phyloP scores from a whole-genome alignment of 129 eudicot species.

The Sambucus nigra region DNA sequence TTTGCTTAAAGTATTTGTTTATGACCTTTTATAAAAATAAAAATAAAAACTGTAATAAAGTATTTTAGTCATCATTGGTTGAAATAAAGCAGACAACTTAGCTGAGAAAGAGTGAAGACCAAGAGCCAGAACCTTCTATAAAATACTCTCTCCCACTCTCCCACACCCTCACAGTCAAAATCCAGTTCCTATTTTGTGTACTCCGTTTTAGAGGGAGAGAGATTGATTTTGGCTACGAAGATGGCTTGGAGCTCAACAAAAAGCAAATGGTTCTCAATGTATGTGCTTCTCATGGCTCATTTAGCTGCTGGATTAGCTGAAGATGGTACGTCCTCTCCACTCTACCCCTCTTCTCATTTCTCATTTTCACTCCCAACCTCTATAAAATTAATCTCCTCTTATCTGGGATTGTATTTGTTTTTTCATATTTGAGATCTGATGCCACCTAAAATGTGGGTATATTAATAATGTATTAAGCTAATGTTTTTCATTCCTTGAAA shows the following conservation, averaged over 20 bases:
- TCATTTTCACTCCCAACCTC: background rate
- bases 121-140: conserved; percentile 10
- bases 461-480: no score
- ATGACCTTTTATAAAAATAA: no score
- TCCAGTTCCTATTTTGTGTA: conserved; percentile 1
- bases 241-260: conserved; percentile 24
- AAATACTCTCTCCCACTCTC: conserved; percentile 12
- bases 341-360: background rate
- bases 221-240: background rate
- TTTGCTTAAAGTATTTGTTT: no score
- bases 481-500: no score
- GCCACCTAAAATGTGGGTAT: background rate
- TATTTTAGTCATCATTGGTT: background rate
- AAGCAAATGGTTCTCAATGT: conserved; percentile 21
- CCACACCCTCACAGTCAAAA: conserved; percentile 6
- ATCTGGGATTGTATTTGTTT: no score
- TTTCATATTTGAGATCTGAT: background rate
- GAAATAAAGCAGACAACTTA: background rate
- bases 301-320: conserved; percentile 19
- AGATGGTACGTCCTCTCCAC: conserved; percentile 28
- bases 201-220: conserved; percentile 5
- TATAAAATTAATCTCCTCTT: background rate
- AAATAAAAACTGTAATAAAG: no score
- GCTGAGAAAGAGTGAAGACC: background rate
- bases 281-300: conserved; percentile 17